Percentiles rank a stretch among this genome's conserved stretches.
phyloP scores from a whole-genome alignment of 148 eudicot genomes.

The Pharnaceum exiguum region DNA sequence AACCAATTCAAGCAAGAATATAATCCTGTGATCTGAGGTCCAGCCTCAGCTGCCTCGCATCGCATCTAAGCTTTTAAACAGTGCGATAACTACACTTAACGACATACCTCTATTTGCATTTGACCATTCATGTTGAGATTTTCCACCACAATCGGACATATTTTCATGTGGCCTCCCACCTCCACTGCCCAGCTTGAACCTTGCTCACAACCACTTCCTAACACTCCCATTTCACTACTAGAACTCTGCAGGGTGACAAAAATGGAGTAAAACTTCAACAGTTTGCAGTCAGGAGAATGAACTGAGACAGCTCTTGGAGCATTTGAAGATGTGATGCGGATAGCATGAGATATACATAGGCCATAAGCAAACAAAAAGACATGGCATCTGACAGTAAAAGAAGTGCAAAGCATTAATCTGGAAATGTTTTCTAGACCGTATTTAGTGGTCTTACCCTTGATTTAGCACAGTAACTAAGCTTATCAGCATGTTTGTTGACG shows the following conservation, averaged over 20 bases:
- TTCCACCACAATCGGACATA: constrained; percentile 73
- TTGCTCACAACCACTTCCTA: constrained; percentile 52
- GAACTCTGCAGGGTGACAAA: constrained; percentile 40
- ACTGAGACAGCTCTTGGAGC: background rate
- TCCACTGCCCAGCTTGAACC: constrained; percentile 98
- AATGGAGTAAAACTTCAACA: constrained; percentile 7
- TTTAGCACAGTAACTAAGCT: constrained; percentile 50
- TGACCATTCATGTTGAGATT: constrained; percentile 68
- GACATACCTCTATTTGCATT: constrained; percentile 69
- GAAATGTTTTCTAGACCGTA: background rate
- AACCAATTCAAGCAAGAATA: background rate
- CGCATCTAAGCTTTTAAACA: background rate
- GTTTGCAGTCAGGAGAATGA: background rate
- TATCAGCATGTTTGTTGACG: constrained; percentile 71
- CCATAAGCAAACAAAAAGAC: too few relatives aligned
- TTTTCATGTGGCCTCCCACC: constrained; percentile 72
- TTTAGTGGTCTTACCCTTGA: constrained; percentile 45
- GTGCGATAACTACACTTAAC: background rate
- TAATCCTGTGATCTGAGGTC: background rate
- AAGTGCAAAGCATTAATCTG: too few relatives aligned
- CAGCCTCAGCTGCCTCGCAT: background rate
- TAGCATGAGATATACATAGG: too few relatives aligned
- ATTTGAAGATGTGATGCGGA: background rate
- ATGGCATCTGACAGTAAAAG: too few relatives aligned
- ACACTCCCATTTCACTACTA: constrained; percentile 42